Base-by-base conservation (phyloP, 2,329 filamentous ascomycete species). In the Pseudocercospora cruenta region DNA sequence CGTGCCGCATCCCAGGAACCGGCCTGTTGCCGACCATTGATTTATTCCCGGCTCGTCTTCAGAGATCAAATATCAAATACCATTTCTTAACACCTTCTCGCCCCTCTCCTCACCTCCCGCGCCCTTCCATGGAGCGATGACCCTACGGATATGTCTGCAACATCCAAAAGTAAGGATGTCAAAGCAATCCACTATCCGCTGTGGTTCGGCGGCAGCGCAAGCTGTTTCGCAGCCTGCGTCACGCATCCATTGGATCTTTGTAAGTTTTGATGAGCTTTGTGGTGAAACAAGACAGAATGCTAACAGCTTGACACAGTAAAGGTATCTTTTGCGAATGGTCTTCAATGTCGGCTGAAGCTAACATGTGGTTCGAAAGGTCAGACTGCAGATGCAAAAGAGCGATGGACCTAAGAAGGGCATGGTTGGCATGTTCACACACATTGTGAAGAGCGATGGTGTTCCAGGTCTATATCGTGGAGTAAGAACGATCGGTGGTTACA, bases 191-290 rank as follows among this genome's bases (percentile, higher is more conserved):
- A 80, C 66, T 85, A 84, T 74, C 83, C 83, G 12, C 80, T 84
- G 71, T 98, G 94, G 95, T 98, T 99, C 79, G 95, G 95, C 70
- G 95, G 95, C 63, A 97, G 92, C 78, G 93, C 94, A 59, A 95
- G 92, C 76, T 96, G 92, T 78, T 90, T 95, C 84, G 94, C 94
- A 43, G 94, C 94, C 53, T 90, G 89, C 72, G 91, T 97, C 58
- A 98, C 94, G 31, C 94, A 98, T 84, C 94, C 94, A 58, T 84
- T 98, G 76, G 94, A 97, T 86, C 85, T 97, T 70, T 88, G 93
- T 96, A 86, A 79, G 90, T 83, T 61, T 60, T 4, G 2, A 21
- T 45, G 22, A 33, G 21, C n/a, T 26, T 16, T 14, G 22, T 28
- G 21, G n/a, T 43, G 31, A 43, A 26, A 22, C n/a, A 10, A 36